Percentiles rank a stretch among this genome's conserved stretches.
Conservation (phyloP, 768 basidiomycete species). For the Mycena latifolia region DNA sequence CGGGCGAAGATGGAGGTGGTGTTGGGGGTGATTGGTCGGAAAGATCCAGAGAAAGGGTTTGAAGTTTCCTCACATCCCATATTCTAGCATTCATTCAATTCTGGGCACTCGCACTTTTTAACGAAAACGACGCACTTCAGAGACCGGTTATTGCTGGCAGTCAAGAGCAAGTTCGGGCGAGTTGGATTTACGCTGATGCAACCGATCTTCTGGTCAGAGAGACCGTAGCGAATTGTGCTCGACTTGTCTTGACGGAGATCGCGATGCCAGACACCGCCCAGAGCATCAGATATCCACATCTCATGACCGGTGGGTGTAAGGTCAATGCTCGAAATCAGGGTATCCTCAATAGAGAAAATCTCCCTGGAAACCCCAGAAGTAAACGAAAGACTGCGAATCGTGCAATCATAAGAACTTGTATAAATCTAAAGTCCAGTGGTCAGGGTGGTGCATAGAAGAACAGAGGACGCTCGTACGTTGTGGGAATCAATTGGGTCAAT, state of each 20-base stretch:
- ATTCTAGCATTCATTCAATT: conserved; percentile 57
- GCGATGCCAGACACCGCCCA: conserved; percentile 79
- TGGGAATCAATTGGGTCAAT: conserved; percentile 83
- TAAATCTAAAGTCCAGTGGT: conserved; percentile 65
- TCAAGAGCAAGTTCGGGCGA: conserved; percentile 73
- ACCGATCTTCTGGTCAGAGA: conserved; percentile 83
- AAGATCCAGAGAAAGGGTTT: conserved; percentile 52
- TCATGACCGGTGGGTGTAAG: conserved; percentile 76
- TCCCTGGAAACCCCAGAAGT: conserved; percentile 79
- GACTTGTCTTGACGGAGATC: conserved; percentile 77
- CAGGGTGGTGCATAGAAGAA: conserved; percentile 9
- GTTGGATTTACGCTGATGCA: conserved; percentile 84
- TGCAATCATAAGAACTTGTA: conserved; percentile 87
- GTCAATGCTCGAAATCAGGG: conserved; percentile 79
- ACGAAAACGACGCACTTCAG: conserved; percentile 65
- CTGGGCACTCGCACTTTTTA: neutral
- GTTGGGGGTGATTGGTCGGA: conserved; percentile 43
- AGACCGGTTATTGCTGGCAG: conserved; percentile 79
- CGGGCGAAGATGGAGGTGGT: conserved; percentile 44
- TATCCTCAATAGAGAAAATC: conserved; percentile 71
- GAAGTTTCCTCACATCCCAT: conserved; percentile 84
- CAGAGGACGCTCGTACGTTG: conserved; percentile 62
- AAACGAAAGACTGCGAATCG: conserved; percentile 79
- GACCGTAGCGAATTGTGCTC: conserved; percentile 68
- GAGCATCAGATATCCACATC: conserved; percentile 86